phyloP scores from a whole-genome alignment of 805 yeast species.

The Candida sithepensis region DNA sequence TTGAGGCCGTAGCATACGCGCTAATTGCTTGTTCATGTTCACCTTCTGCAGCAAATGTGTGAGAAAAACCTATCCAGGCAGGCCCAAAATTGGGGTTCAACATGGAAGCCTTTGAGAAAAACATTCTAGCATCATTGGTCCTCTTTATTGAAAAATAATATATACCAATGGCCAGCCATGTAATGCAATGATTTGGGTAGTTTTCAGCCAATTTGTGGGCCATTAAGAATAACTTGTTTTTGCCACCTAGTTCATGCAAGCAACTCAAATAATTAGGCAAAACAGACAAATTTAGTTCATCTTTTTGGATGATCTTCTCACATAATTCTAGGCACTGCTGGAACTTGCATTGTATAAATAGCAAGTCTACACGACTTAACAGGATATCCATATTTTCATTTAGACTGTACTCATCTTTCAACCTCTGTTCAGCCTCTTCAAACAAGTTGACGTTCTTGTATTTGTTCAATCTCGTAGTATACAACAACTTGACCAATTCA shows the following conservation, averaged over 20 bases:
- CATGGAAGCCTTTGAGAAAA: conserved; percentile 84
- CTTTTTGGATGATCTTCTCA: conserved; percentile 54
- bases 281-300: conserved; percentile 66
- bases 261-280: conserved; percentile 81
- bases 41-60: conserved; percentile 96
- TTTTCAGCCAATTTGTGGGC: conserved; percentile 85
- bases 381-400: conserved; percentile 68
- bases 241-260: conserved; percentile 78
- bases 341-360: conserved; percentile 74
- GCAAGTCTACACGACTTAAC: conserved; percentile 62
- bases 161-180: conserved; percentile 92
- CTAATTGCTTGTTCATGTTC: conserved; percentile 98
- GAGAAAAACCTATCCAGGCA: conserved; percentile 98
- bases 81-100: conserved; percentile 87
- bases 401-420: conserved; percentile 70
- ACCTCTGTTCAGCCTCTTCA: conserved; percentile 60
- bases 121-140: conserved; percentile 78
- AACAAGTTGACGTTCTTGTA: conserved; percentile 56
- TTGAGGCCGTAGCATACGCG: conserved; percentile 93
- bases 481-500: conserved; percentile 72
- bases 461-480: conserved; percentile 73
- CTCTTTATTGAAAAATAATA: conserved; percentile 76
- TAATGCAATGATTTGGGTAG: conserved; percentile 74
- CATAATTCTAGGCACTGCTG: conserved; percentile 73
- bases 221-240: conserved; percentile 71